These are phyloP conservation scores for Phycomyces nitens DNA, from an alignment of 192 early-diverging fungal genomes.

Conservation along the genomic window DNA sequence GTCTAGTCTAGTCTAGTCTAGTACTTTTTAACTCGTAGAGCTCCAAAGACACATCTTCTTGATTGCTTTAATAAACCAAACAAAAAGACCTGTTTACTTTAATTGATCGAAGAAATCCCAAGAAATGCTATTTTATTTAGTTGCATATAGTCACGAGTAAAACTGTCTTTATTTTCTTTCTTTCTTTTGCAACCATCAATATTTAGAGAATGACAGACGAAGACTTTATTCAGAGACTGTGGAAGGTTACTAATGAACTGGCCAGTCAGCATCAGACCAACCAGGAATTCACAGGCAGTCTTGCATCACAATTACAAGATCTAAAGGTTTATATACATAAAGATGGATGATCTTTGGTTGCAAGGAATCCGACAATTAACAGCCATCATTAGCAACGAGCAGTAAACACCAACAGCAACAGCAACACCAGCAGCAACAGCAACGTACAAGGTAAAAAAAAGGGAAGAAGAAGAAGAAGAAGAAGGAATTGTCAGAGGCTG, in stretches of 20 bases:
- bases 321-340: constrained; percentile 33
- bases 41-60: no score
- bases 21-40: no score
- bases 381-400: constrained; percentile 17
- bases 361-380: neutral
- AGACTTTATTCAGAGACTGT: constrained; percentile 40
- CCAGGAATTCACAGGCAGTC: constrained; percentile 32
- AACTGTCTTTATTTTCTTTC: no score
- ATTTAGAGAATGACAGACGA: constrained; percentile 38
- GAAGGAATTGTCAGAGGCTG: neutral
- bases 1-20: no score
- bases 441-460: constrained; percentile 2
- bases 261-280: constrained; percentile 42
- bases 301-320: constrained; percentile 39
- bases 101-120: no score
- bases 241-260: constrained; percentile 47
- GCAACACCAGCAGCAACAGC: neutral
- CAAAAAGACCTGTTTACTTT: no score
- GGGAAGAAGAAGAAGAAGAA: neutral
- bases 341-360: neutral
- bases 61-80: no score
- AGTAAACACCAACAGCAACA: no score
- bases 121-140: no score
- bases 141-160: no score
- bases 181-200: no score